A percentile compares a stretch with the other conserved stretches of the same genome.
Evolutionary conservation across 768 basidiomycete species (phyloP).

Genomic region (Leccinum ochraceum): DNA sequence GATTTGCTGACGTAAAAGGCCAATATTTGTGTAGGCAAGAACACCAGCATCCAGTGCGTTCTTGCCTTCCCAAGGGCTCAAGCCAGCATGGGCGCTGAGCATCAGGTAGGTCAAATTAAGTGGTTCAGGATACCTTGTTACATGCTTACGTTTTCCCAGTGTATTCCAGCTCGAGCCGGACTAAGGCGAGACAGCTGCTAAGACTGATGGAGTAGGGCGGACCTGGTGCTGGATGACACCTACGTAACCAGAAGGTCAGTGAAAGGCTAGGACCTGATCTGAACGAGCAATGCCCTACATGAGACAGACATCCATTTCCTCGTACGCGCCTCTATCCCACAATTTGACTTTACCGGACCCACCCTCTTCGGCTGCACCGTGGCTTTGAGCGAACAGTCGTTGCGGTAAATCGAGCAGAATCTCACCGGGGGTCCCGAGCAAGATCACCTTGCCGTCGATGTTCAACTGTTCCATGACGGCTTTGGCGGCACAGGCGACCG

Average conservation of each 20-base stretch:
- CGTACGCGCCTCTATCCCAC: constrained; percentile 68
- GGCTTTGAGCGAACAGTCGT: not conserved
- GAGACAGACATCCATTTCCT: constrained; percentile 72
- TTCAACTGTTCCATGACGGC: constrained; percentile 59
- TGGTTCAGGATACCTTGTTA: too few species aligned
- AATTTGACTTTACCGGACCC: constrained; percentile 73
- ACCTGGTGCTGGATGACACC: constrained; percentile 83
- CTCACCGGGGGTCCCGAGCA: constrained; percentile 78
- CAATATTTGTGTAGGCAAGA: constrained; percentile 76
- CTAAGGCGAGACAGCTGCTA: constrained; percentile 62
- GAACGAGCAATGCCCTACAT: constrained; percentile 44
- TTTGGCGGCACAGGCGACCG: constrained; percentile 68
- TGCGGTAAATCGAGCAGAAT: not conserved
- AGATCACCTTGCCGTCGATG: constrained; percentile 65
- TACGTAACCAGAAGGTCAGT: constrained; percentile 24
- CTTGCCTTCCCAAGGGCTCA: constrained; percentile 84
- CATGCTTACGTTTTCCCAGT: constrained; percentile 65
- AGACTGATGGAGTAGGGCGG: constrained; percentile 65
- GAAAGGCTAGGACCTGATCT: not conserved
- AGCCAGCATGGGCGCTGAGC: constrained; percentile 69
- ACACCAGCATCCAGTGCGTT: constrained; percentile 88
- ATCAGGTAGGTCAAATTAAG: too few species aligned
- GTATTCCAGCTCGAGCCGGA: constrained; percentile 62
- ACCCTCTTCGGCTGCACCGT: constrained; percentile 66
- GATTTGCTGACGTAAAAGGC: constrained; percentile 80